Percentiles rank a stretch among this genome's conserved stretches.
phyloP scores from a whole-genome alignment of 208 protist genomes.

The Polymyxa betae region DNA sequence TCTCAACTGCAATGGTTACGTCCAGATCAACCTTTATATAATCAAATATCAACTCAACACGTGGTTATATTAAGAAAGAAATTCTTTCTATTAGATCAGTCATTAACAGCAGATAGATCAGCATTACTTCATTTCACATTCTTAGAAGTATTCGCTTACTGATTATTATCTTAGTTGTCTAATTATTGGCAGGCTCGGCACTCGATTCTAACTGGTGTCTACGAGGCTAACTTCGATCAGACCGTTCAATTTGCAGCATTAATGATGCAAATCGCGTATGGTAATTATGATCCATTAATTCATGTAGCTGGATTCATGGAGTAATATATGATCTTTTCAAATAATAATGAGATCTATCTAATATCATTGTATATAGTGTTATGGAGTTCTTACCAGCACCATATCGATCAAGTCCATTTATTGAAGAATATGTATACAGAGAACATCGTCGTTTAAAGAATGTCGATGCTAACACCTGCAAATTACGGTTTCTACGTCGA shows the following conservation, averaged over 20 bases:
- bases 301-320: slow-evolving; percentile 41
- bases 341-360: no score
- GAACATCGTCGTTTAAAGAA: slow-evolving; percentile 9
- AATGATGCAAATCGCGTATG: slow-evolving; percentile 33
- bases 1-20: slow-evolving; percentile 6
- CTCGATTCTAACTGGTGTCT: background rate
- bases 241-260: slow-evolving; percentile 36
- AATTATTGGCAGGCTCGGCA: background rate
- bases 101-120: background rate
- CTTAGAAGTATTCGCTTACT: background rate
- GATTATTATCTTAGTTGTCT: background rate
- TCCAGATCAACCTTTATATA: background rate
- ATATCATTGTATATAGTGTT: background rate
- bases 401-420: background rate
- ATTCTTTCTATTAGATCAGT: background rate
- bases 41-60: background rate
- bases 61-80: slow-evolving; percentile 16
- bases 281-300: slow-evolving; percentile 47
- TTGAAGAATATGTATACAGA: slow-evolving; percentile 36
- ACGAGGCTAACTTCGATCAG: background rate
- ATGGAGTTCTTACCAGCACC: slow-evolving; percentile 45
- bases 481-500: background rate
- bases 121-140: background rate
- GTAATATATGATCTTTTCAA: background rate
- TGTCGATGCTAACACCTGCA: background rate